phyloP scores from a whole-genome alignment of 2,329 filamentous ascomycete genomes.

The Aspergillus arachidicola region DNA sequence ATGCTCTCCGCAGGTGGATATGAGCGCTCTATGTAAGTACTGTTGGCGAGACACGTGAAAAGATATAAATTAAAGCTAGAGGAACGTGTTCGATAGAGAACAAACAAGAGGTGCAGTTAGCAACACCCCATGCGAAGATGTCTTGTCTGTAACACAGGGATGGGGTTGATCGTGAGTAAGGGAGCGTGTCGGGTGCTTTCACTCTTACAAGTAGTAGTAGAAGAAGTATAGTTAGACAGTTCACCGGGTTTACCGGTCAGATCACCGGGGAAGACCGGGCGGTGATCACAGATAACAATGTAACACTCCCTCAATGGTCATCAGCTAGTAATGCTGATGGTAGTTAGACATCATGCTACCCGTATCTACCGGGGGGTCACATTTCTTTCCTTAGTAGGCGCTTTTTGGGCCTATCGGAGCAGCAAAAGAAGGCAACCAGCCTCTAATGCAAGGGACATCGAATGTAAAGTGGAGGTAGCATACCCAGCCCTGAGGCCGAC shows the following conservation, averaged over 20 bases:
- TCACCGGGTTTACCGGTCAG: background rate
- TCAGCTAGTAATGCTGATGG: background rate
- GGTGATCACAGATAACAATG: background rate
- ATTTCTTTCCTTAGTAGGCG: too few species aligned
- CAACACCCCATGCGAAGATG: background rate
- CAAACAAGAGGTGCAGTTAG: too few species aligned
- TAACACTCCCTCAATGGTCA: background rate
- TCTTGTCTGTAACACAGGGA: background rate
- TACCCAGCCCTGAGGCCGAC: background rate
- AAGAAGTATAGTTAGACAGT: background rate
- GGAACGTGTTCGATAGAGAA: background rate
- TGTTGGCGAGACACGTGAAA: background rate
- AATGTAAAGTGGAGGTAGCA: background rate
- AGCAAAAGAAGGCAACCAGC: background rate
- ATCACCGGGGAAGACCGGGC: background rate
- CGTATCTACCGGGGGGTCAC: background rate
- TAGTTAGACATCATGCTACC: background rate
- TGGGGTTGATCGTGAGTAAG: background rate
- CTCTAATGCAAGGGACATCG: background rate
- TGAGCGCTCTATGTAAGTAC: background rate
- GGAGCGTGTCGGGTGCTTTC: background rate
- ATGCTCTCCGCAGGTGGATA: conserved; percentile 5
- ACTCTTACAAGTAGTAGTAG: background rate
- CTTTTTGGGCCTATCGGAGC: background rate
- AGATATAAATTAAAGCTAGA: background rate